Conservation (phyloP, 768 basidiomycete genomes). For the Coprinellus aureogranulatus region DNA sequence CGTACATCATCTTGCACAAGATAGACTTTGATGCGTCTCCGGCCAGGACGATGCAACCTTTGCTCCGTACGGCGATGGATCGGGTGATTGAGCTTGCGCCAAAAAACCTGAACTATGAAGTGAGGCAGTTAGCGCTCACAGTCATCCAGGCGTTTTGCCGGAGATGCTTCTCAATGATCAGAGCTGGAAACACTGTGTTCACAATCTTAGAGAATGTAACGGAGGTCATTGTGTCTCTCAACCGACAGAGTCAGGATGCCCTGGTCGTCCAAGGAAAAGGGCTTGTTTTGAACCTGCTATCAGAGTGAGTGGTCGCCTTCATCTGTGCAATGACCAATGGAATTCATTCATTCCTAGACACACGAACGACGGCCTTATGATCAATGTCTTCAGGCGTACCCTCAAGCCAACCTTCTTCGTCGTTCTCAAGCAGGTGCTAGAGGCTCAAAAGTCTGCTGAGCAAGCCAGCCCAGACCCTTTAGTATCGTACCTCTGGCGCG, state of each 20-base stretch:
- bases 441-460: constrained; percentile 32
- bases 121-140: constrained; percentile 64
- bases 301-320: constrained; percentile 36
- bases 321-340: not conserved
- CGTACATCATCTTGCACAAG: constrained; percentile 69
- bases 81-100: constrained; percentile 51
- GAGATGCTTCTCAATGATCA: constrained; percentile 50
- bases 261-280: constrained; percentile 55
- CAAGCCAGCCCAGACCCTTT: constrained; percentile 30
- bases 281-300: constrained; percentile 53
- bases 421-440: constrained; percentile 49
- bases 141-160: constrained; percentile 62
- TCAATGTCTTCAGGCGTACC: constrained; percentile 55
- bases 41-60: constrained; percentile 32
- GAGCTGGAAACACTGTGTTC: constrained; percentile 34
- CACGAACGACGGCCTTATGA: constrained; percentile 44
- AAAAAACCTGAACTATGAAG: constrained; percentile 59
- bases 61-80: constrained; percentile 51
- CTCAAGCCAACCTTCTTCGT: constrained; percentile 49
- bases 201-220: constrained; percentile 52
- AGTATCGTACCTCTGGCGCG: constrained; percentile 54
- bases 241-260: constrained; percentile 53
- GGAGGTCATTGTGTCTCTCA: constrained; percentile 45
- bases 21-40: constrained; percentile 62
- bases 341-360: not conserved